Base-by-base conservation (phyloP, 345 rosid species). In the Fremontodendron californicum region DNA sequence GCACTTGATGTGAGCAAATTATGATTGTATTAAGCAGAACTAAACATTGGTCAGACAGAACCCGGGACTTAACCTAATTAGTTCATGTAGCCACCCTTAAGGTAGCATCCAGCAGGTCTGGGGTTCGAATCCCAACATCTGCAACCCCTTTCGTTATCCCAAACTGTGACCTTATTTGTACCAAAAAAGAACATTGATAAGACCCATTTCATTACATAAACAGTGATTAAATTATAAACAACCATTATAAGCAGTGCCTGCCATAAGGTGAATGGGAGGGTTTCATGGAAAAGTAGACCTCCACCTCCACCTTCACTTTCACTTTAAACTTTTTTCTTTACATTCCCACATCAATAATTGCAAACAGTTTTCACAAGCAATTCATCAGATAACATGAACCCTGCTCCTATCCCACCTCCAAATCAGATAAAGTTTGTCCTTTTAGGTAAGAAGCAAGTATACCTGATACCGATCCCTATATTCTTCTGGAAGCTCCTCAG, bases 401-500 rank as follows among this genome's bases (percentile, higher is more conserved):
- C 39, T 45, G 73, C 54, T 25, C 52, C 37, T 65, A 5, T 42
- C 19, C 49, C 29, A 1, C 27, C 3, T 4, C 8, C 21, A 7
- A 25, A 27, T 27, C 55, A 16, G 54, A 45, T 10, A 11, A 21
- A 40, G 7, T 67, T 33, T 10, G 37, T 23, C 55, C 0, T 3
- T 40, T 67, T 12, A 42, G 35, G 72, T 43, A 68, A 45, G 55
- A 42, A 52, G 74, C 29, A 71, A 55, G 71, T n/a, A 55, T 80
- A 93, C 98, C 94, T 94, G 99, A 84, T 82, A 81, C n/a, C 85
- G 90, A 75, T 90, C 83, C 79, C 84, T 86, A 73, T 88, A 93
- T 84, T 95, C 99, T 82, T 92, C 93, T 51, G 98, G 98, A 81
- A 93, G 97, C 83, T 88, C 96, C 85, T 93, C 97, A 10, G 92